These are phyloP conservation scores for Biscutella auriculata DNA, from an alignment of 441 rosid genomes.

Conservation along the genomic window DNA sequence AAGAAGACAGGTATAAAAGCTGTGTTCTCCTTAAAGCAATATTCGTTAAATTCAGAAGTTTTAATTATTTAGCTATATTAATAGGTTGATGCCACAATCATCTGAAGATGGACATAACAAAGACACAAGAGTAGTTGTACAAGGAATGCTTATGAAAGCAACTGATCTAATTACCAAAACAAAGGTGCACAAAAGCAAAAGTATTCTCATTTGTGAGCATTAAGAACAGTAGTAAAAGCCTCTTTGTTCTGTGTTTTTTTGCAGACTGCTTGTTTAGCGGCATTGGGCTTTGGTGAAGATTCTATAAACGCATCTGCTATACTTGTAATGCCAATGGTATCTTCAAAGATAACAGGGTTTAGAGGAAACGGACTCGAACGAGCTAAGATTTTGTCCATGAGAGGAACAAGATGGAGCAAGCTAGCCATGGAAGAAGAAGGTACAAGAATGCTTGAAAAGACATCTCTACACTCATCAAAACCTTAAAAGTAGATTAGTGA, in stretches of 20 bases:
- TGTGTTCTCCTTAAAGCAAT: not conserved
- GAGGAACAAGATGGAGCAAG: conserved; percentile 59
- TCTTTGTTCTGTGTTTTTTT: not conserved
- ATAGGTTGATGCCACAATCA: conserved; percentile 42
- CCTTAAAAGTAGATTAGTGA: conserved; percentile 20
- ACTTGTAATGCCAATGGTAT: conserved; percentile 94
- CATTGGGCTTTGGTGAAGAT: conserved; percentile 81
- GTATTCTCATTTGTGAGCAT: not conserved
- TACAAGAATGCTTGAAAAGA: conserved; percentile 25
- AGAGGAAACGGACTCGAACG: conserved; percentile 63
- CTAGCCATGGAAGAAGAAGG: conserved; percentile 24
- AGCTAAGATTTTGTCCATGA: conserved; percentile 50
- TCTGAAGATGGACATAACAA: conserved; percentile 41
- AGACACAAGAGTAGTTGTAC: conserved; percentile 48
- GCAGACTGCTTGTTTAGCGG: conserved; percentile 63
- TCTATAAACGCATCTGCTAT: conserved; percentile 86
- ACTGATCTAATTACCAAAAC: conserved; percentile 50
- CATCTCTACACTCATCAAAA: conserved; percentile 13
- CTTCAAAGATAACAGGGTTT: conserved; percentile 84
- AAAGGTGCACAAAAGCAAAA: conserved; percentile 42
- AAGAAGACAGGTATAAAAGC: conserved; percentile 53
- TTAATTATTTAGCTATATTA: not conserved
- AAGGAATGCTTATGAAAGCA: conserved; percentile 44
- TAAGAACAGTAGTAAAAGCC: not conserved
- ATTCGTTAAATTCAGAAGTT: not conserved